A percentile compares a stretch with the other conserved stretches of the same genome.
Conservation (phyloP, 2,329 filamentous ascomycete species). For the Bipolaris zeicola region DNA sequence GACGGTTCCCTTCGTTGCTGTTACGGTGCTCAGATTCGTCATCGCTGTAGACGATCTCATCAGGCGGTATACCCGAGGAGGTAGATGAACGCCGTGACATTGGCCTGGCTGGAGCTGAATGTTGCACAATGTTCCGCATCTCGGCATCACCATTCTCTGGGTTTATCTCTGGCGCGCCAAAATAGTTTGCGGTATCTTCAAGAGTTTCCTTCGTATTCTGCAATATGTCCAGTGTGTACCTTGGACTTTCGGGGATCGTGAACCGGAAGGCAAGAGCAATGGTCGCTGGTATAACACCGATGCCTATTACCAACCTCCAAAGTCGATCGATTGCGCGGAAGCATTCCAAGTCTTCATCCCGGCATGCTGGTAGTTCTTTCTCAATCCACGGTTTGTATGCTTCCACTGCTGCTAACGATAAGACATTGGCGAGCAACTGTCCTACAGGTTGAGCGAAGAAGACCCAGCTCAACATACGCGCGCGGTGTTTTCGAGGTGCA, state of each 20-base stretch:
- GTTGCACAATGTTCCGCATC: constrained; percentile 16
- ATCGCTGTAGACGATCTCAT: constrained; percentile 33
- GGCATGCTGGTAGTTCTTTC: constrained; percentile 17
- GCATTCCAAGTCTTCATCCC: constrained; percentile 27
- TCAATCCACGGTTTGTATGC: constrained; percentile 35
- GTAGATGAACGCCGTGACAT: constrained; percentile 22
- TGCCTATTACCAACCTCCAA: constrained; percentile 50
- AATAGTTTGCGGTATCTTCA: constrained; percentile 43
- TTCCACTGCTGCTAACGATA: constrained; percentile 37
- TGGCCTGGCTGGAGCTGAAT: constrained; percentile 8
- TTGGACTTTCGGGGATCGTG: constrained; percentile 49
- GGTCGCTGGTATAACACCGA: constrained; percentile 48
- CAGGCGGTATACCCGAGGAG: constrained; percentile 35
- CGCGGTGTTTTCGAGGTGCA: constrained; percentile 45
- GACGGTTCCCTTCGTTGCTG: constrained; percentile 15
- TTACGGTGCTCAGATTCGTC: constrained; percentile 31
- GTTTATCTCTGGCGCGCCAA: constrained; percentile 32
- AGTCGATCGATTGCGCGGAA: constrained; percentile 46
- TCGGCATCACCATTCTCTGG: constrained; percentile 41
- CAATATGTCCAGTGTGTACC: constrained; percentile 50
- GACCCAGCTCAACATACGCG: constrained; percentile 50
- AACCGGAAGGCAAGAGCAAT: constrained; percentile 43
- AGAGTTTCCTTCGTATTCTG: constrained; percentile 41
- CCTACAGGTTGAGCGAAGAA: constrained; percentile 53
- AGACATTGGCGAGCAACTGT: constrained; percentile 42